Base-by-base conservation (phyloP, 2,329 filamentous ascomycete genomes). In the Clonostachys rosea region DNA sequence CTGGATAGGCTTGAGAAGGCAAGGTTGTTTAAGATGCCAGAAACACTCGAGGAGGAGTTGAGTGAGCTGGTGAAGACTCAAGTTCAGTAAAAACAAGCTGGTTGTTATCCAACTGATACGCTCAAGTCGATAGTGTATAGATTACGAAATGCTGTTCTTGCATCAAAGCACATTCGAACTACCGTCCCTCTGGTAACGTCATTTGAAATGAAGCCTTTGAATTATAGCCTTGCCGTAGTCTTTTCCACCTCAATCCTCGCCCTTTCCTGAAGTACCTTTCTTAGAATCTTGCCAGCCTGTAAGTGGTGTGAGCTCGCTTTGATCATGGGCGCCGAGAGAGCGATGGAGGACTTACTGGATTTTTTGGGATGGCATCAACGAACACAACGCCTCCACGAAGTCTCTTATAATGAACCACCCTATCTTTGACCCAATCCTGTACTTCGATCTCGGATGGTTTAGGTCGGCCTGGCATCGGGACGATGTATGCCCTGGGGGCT, bases 331-430 rank as follows among this genome's bases (percentile, higher is more conserved):
- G 24, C 24, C 9, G 24, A 30, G 24, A 35, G 34, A 33, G 20
- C 8, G 6, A 36, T 6, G 5, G 20, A 43, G 2, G 9, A 40
- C 74, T 60, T 59, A 83, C 79, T 36, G 82, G 81, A 54, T 64
- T 62, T 56, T 65, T 66, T 3, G 87, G 87, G 44, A 91, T 83
- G 6, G 68, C 69, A 40, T 87, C 79, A 3, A 84, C 65, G 60
- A 90, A 88, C 12, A 76, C 69, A 2, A 91, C 81, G 2, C 87
- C 87, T 1, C 87, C 87, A 33, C 73, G 80, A 44, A 91, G 70
- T 51, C 79, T 73, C 65, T 91, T 91, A 54, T 84, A 79, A 42
- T 68, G 70, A 3, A 79, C 75, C 12, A 89, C 85, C 45, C 78
- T 78, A 44, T 73, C 73, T 18, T 79, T 76, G 57, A 90, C 71